phyloP scores from a whole-genome alignment of 2,329 filamentous ascomycete genomes.

The Ustilaginoidea virens region DNA sequence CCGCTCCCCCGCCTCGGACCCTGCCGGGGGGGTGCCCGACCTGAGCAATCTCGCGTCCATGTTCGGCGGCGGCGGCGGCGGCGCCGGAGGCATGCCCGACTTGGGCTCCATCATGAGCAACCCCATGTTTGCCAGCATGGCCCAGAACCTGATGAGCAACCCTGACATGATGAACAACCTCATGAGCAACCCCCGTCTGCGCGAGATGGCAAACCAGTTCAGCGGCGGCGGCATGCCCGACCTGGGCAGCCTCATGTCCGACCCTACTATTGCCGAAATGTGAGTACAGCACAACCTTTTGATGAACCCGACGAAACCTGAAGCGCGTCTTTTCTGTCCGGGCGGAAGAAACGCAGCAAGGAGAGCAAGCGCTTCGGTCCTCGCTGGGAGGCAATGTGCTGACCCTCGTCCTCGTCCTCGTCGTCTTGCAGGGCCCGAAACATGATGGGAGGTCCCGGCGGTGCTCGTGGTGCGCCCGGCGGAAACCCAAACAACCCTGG shows the following conservation, averaged over 20 bases:
- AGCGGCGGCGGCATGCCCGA: constrained; percentile 82
- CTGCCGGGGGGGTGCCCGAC: constrained; percentile 52
- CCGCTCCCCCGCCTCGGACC: constrained; percentile 34
- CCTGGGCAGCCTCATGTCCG: constrained; percentile 71
- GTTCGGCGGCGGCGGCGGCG: constrained; percentile 48
- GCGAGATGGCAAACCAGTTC: constrained; percentile 76
- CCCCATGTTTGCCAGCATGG: constrained; percentile 96
- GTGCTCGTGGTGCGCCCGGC: constrained; percentile 13
- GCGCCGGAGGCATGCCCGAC: constrained; percentile 73
- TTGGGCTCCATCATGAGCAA: constrained; percentile 82
- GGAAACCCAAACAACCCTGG: constrained; percentile 3
- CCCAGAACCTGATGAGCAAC: constrained; percentile 94
- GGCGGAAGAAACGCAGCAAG: too few species aligned
- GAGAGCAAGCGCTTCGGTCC: neutral
- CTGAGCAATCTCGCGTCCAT: constrained; percentile 56
- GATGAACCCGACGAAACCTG: too few species aligned
- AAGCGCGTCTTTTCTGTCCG: too few species aligned
- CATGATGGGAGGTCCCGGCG: constrained; percentile 27
- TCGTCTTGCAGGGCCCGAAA: constrained; percentile 25
- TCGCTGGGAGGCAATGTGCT: neutral
- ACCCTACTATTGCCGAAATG: constrained; percentile 87
- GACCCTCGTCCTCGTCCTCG: too few species aligned
- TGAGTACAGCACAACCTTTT: constrained; percentile 35
- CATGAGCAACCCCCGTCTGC: constrained; percentile 83
- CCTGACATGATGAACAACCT: constrained; percentile 81